Conservation (phyloP, 2,329 filamentous ascomycete species). For the Nothophaeocryptopus gaeumannii region DNA sequence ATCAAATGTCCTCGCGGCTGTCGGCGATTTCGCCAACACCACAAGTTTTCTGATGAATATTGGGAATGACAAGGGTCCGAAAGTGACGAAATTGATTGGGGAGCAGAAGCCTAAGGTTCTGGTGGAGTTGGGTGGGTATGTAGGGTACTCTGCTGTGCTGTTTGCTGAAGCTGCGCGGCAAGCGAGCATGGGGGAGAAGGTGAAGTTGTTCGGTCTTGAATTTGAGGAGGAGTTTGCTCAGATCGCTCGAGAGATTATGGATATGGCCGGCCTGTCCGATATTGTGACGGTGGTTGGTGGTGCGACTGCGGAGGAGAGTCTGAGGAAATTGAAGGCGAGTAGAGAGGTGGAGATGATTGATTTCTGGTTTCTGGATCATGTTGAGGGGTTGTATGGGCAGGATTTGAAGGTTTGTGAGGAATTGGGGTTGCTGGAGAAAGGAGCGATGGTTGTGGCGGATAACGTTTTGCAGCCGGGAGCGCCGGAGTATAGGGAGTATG, state of each 20-base stretch:
- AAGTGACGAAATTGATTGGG: constrained; percentile 23
- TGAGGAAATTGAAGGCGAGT: constrained; percentile 30
- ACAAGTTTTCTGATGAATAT: constrained; percentile 35
- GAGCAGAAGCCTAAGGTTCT: constrained; percentile 30
- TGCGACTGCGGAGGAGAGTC: constrained; percentile 28
- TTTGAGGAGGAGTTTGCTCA: constrained; percentile 33
- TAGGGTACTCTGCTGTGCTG: constrained; percentile 38
- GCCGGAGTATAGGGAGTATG: constrained; percentile 45
- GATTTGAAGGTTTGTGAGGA: constrained; percentile 39
- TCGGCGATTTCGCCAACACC: constrained; percentile 32
- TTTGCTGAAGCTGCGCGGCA: constrained; percentile 23
- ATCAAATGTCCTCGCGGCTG: constrained; percentile 30
- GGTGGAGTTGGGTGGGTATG: constrained; percentile 39
- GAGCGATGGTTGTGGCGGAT: constrained; percentile 42
- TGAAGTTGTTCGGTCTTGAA: constrained; percentile 40
- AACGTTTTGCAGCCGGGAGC: constrained; percentile 46
- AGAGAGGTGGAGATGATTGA: constrained; percentile 34
- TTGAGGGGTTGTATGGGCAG: constrained; percentile 37
- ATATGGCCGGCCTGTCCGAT: constrained; percentile 36
- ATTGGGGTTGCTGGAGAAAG: constrained; percentile 33
- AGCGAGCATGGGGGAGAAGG: constrained; percentile 12
- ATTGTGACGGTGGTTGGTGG: constrained; percentile 38
- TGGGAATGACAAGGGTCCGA: constrained; percentile 28
- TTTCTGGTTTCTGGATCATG: constrained; percentile 40
- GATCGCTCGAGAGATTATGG: constrained; percentile 35